Base-by-base conservation (phyloP, 805 yeast genomes). In the Candida vartiovaarae region DNA sequence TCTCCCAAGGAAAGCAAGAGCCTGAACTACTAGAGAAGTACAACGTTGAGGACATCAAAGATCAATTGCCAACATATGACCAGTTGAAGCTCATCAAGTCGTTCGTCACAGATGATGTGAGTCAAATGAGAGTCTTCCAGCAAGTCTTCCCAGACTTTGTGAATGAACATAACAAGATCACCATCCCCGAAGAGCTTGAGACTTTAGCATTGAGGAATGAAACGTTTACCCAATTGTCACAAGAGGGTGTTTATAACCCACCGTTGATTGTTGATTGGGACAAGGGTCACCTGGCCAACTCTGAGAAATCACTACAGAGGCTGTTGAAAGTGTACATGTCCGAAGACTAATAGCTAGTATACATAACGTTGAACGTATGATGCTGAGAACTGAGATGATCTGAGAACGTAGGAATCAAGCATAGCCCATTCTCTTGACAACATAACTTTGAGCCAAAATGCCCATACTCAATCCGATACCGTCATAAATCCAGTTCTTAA, bases 361-460 rank as follows among this genome's bases (percentile, higher is more conserved):
- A 15, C 20, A 15, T 15, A 15, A 15, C 20, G 20, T 15, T 2
- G 20, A 15, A 15, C 2, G 20, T 15, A 15, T 15, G 20, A 10
- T 8, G n/a, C 8, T 15, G 11, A 8, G 24, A 34, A 15, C 8
- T 35, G 37, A 5, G 37, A 35, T 25, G 15, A 24, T 20, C 11
- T 11, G 4, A 31, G 8, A 11, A n/a, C 23, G 32, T 7, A 38
- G 25, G 11, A 8, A 4, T 26, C 29, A 38, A n/a, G 23, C 41
- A 56, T 63, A 60, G 33, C 66, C 62, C 95, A 93, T 93, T 64
- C 99, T 75, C 62, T 80, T 82, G 38, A 90, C 80, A 38, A 93
- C 95, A 61, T 93, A 93, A 57, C 81, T 78, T 63, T 93, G 98
- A 1, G 97, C 95, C 31, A 87, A 68, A 1, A 86, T 83, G 15